Percentiles rank a stretch among this genome's conserved stretches.
These are phyloP conservation scores for Singerocomus rubriflavus DNA, from an alignment of 1,284 basidiomycete species.

Conservation along the genomic window DNA sequence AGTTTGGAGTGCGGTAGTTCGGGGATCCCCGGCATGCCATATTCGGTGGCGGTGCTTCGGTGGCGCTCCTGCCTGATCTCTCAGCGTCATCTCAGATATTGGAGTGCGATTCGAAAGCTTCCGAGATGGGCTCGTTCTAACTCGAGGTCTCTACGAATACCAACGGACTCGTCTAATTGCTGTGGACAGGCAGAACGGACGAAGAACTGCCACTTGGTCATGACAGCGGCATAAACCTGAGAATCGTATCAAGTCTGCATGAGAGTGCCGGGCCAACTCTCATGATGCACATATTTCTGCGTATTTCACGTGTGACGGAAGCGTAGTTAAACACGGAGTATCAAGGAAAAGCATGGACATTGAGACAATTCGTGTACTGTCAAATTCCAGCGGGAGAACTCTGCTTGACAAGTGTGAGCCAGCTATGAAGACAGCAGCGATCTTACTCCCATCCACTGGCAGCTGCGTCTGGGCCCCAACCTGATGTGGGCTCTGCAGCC, in stretches of 20 bases:
- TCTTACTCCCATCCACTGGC: slow-evolving; percentile 58
- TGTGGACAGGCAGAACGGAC: background rate
- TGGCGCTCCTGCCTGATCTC: no score
- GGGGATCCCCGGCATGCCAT: background rate
- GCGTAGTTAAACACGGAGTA: slow-evolving; percentile 17
- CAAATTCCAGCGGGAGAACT: slow-evolving; percentile 6
- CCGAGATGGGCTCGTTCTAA: no score
- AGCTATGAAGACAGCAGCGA: slow-evolving; percentile 3
- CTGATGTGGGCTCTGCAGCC: slow-evolving; percentile 71
- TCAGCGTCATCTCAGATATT: no score
- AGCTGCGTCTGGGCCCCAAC: slow-evolving; percentile 56
- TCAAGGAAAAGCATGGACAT: slow-evolving; percentile 17
- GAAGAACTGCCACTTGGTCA: background rate
- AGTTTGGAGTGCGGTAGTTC: background rate
- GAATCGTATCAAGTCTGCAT: no score
- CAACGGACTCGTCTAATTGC: background rate
- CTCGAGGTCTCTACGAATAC: no score
- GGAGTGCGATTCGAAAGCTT: no score
- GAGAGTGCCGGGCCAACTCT: background rate
- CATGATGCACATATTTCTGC: slow-evolving; percentile 14
- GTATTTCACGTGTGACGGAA: slow-evolving; percentile 15
- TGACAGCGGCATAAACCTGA: background rate
- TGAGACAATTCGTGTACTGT: slow-evolving; percentile 15
- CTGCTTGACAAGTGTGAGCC: background rate
- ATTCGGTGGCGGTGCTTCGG: no score